These are phyloP conservation scores for Mollisiaceae sp. DNA, from an alignment of 2,329 filamentous ascomycete species.

Conservation along the genomic window DNA sequence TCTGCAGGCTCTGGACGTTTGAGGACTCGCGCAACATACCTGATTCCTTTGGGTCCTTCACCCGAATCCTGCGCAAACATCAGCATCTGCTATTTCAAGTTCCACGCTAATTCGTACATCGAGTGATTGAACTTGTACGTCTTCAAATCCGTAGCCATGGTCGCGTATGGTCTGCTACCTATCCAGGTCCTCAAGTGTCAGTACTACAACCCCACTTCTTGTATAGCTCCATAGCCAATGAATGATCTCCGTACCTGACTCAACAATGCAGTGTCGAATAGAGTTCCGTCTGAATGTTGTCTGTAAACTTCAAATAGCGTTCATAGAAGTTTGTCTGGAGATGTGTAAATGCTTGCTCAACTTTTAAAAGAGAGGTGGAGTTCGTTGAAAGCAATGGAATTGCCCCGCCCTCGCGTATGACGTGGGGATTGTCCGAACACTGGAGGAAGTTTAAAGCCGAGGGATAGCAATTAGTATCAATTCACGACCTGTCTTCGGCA, in stretches of 20 bases:
- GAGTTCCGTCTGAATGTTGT: constrained; percentile 31
- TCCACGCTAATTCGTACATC: constrained; percentile 61
- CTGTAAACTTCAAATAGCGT: constrained; percentile 31
- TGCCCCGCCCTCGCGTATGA: constrained; percentile 19
- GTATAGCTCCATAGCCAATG: constrained; percentile 17
- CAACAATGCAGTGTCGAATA: constrained; percentile 26
- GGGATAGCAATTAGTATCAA: neutral
- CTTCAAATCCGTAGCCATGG: constrained; percentile 67
- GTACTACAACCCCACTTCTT: constrained; percentile 12
- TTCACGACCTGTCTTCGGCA: neutral
- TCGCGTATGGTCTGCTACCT: constrained; percentile 41
- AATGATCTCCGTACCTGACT: constrained; percentile 32
- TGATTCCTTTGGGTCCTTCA: constrained; percentile 89
- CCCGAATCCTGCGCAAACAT: constrained; percentile 71
- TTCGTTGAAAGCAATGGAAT: neutral
- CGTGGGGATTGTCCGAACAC: constrained; percentile 3
- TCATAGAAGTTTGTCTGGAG: constrained; percentile 28
- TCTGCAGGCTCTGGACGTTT: no score
- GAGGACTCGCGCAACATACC: constrained; percentile 48
- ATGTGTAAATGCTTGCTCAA: constrained; percentile 5
- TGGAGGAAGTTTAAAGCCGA: constrained; percentile 2
- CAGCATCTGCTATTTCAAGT: constrained; percentile 11
- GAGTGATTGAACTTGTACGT: constrained; percentile 89
- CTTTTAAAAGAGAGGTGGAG: constrained; percentile 15
- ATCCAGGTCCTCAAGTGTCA: constrained; percentile 30